A percentile compares a stretch with the other conserved stretches of the same genome.
Evolutionary conservation across 257 asterid species (phyloP).

Genomic region (Salvia splendens): DNA sequence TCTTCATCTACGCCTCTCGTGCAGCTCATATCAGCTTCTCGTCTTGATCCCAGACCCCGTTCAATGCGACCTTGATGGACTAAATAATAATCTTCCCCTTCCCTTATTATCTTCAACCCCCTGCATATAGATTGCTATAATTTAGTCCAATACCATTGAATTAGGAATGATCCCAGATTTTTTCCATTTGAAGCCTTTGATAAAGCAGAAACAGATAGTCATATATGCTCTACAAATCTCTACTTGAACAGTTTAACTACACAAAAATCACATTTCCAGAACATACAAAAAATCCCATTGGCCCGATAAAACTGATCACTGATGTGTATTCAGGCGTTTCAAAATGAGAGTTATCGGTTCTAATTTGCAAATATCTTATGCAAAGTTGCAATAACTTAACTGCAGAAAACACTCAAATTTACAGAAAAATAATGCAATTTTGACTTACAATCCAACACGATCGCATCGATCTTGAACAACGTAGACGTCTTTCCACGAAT

Average conservation of each 20-base stretch:
- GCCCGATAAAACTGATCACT: background rate
- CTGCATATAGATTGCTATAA: slow-evolving; percentile 34
- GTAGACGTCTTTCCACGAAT: slow-evolving; percentile 75
- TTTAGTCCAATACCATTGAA: background rate
- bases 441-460: slow-evolving; percentile 75
- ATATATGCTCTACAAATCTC: too few species aligned
- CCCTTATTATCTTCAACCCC: slow-evolving; percentile 82
- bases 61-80: slow-evolving; percentile 79
- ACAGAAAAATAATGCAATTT: background rate
- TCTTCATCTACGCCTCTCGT: slow-evolving; percentile 26
- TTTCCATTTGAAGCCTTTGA: too few species aligned
- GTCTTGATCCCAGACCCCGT: slow-evolving; percentile 63
- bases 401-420: background rate
- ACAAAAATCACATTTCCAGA: background rate
- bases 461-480: slow-evolving; percentile 74
- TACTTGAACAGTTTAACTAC: background rate
- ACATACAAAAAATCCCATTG: background rate
- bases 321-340: background rate
- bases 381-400: background rate
- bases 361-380: background rate
- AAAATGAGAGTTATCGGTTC: background rate
- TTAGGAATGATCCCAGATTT: background rate
- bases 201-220: background rate
- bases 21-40: slow-evolving; percentile 15
- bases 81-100: slow-evolving; percentile 71